Base-by-base conservation (phyloP, 2,329 filamentous ascomycete genomes). In the Cercospora janseana region DNA sequence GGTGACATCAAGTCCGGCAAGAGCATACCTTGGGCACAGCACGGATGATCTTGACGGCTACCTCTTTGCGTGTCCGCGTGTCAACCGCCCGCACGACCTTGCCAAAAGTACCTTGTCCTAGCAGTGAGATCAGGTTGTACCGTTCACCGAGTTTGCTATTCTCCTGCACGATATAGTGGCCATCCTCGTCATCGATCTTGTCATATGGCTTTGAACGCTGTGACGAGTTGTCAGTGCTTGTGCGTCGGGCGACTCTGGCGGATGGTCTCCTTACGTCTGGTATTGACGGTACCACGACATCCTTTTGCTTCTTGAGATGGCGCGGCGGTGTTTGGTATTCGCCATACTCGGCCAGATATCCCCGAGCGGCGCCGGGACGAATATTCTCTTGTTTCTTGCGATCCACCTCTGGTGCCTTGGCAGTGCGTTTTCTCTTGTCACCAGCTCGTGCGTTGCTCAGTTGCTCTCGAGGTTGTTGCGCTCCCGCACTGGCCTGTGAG, bases 31-130 rank as follows among this genome's bases (percentile, higher is more conserved):
- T 98, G 66, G 95, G 93, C 9, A 98, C 93, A 1, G 93, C 96
- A 60, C 93, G 86, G 59, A 98, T 97, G 69, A 98, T 95, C 71
- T 98, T 98, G 70, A 98, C 89, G 26, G 93, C 93, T 60, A 95
- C 94, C 67, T 91, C 88, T 60, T 79, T 79, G 53, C 85, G 85
- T 56, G 83, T 84, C 62, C 81, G 80, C 54, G 82, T 82, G 67
- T 98, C 93, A 61, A 82, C 85, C 45, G 93, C 93, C 70, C 96
- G 87, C 13, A 98, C 93, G 12, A 98, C 93, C 70, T 98, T 98
- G 66, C 93, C 93, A 67, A 98, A 98, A 0, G 93, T 98, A 57
- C 93, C 93, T 72, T 98, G 93, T 16, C 93, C 93, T 9, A 98
- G 84, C 21, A 97, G 79, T 61, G 89, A 90, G 55, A 86, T 78